Conservation (phyloP, 208 protist genomes). For the Lotmaria passim region DNA sequence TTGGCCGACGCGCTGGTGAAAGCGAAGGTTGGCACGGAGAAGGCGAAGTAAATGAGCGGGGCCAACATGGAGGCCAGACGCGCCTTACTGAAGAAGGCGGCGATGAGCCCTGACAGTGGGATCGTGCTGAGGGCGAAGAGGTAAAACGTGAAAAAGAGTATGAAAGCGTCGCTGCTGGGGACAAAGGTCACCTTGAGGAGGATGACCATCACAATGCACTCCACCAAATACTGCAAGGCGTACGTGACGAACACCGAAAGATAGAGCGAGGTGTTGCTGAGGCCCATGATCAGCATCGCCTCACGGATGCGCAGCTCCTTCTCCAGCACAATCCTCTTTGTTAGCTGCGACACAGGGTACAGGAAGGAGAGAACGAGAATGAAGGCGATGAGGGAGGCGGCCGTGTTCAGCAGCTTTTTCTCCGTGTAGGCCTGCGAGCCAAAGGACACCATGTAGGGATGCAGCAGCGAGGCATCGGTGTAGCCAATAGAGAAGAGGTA, state of each 20-base stretch:
- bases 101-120: slow-evolving; percentile 59
- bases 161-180: slow-evolving; percentile 43
- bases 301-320: slow-evolving; percentile 89
- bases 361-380: slow-evolving; percentile 78
- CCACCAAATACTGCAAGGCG: slow-evolving; percentile 52
- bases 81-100: slow-evolving; percentile 78
- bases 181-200: slow-evolving; percentile 59
- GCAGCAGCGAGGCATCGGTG: slow-evolving; percentile 31
- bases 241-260: slow-evolving; percentile 61
- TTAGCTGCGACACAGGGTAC: slow-evolving; percentile 78
- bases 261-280: slow-evolving; percentile 62
- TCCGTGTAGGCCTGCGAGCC: slow-evolving; percentile 39
- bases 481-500: slow-evolving; percentile 41
- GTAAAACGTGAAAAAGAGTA: slow-evolving; percentile 69
- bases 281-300: slow-evolving; percentile 90
- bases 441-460: slow-evolving; percentile 37
- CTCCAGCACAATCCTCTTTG: slow-evolving; percentile 80
- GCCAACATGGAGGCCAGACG: slow-evolving; percentile 61
- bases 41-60: slow-evolving; percentile 73
- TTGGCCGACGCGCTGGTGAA: slow-evolving; percentile 37
- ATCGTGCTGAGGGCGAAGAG: slow-evolving; percentile 51
- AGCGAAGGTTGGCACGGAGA: slow-evolving; percentile 70
- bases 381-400: slow-evolving; percentile 51
- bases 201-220: slow-evolving; percentile 52
- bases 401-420: slow-evolving; percentile 51